Percentiles rank a stretch among this genome's conserved stretches.
Evolutionary conservation across 257 asterid species (phyloP).

Genomic region (Echites panduratus): DNA sequence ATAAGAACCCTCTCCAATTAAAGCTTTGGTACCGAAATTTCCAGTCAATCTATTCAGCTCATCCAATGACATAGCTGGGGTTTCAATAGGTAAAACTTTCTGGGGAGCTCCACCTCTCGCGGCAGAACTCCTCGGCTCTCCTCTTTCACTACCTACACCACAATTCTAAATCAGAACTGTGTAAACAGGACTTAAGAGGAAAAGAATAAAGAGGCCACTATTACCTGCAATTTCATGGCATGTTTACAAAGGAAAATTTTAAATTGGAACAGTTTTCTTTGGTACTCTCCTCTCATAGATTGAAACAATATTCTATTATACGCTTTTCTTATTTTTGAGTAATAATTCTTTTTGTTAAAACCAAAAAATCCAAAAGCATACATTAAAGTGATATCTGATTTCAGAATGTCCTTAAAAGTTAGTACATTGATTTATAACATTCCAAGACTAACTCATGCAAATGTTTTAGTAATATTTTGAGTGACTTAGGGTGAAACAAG

Average conservation of each 20-base stretch:
- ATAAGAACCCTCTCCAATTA: constrained; percentile 79
- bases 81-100: constrained; percentile 68
- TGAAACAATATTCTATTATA: neutral
- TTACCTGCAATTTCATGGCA: neutral
- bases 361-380: too few species aligned
- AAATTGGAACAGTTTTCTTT: neutral
- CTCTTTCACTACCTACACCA: constrained; percentile 54
- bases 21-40: constrained; percentile 54
- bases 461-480: neutral
- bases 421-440: too few species aligned
- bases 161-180: neutral
- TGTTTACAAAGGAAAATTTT: neutral
- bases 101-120: constrained; percentile 61
- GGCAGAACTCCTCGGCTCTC: constrained; percentile 62
- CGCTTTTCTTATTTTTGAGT: neutral
- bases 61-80: constrained; percentile 51
- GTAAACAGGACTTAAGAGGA: neutral
- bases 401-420: too few species aligned
- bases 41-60: constrained; percentile 54
- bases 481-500: neutral
- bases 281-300: neutral
- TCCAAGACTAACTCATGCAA: neutral
- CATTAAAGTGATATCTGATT: too few species aligned
- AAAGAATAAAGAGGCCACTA: neutral
- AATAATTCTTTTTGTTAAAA: too few species aligned